Evolutionary conservation across 2,329 filamentous ascomycete genomes (phyloP).

Genomic region (Colletotrichum eremochloae): DNA sequence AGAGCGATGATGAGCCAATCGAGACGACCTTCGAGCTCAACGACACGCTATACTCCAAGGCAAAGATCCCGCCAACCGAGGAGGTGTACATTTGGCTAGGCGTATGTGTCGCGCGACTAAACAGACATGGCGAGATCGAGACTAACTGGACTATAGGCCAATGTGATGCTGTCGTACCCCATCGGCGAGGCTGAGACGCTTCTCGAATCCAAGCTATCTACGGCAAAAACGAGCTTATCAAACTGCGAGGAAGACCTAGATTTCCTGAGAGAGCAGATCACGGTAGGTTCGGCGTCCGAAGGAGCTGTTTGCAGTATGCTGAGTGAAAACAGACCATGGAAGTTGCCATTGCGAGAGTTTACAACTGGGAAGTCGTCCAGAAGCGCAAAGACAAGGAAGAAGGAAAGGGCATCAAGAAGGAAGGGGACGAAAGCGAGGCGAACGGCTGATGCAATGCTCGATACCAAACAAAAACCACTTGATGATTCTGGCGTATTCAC

Average conservation of each 20-base stretch:
- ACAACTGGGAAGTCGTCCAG: conserved; percentile 99
- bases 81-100: conserved; percentile 99
- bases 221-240: conserved; percentile 82
- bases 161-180: conserved; percentile 97
- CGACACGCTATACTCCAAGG: conserved; percentile 94
- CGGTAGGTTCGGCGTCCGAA: conserved; percentile 67
- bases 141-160: conserved; percentile 71
- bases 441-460: conserved; percentile 46
- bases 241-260: conserved; percentile 97
- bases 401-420: conserved; percentile 58
- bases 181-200: conserved; percentile 88
- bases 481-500: conserved; percentile 13
- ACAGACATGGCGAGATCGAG: background rate
- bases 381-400: conserved; percentile 91
- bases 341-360: conserved; percentile 95
- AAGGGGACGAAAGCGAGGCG: conserved; percentile 55
- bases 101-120: conserved; percentile 60
- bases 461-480: conserved; percentile 37
- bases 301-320: background rate
- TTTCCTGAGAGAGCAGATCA: conserved; percentile 96
- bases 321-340: conserved; percentile 82
- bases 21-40: conserved; percentile 97
- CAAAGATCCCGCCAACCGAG: conserved; percentile 82
- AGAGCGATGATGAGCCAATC: conserved; percentile 75
- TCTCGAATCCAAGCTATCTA: conserved; percentile 80